Base-by-base conservation (phyloP, 2,329 filamentous ascomycete genomes). In the Xylariomycetidae sp. region DNA sequence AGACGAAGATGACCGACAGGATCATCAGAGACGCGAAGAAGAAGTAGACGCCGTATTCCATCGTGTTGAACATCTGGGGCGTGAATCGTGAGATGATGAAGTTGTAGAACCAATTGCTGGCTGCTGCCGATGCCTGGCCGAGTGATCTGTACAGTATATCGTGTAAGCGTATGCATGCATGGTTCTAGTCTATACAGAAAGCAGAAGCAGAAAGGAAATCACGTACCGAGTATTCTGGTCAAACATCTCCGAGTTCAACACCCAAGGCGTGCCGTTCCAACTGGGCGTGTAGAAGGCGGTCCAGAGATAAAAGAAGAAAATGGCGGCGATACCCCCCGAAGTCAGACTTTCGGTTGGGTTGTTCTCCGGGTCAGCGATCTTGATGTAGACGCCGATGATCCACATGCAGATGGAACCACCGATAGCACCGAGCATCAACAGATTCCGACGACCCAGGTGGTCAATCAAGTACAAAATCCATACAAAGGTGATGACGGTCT, bases 191-290 rank as follows among this genome's bases (percentile, higher is more conserved):
- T n/a, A n/a, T n/a, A n/a, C n/a, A n/a, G n/a, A n/a, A n/a, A n/a
- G n/a, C n/a, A n/a, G n/a, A n/a, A 32, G 10, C 29, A 13, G n/a
- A 23, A 17, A 23, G n/a, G 5, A 26, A 9, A 14, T 12, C 10
- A 29, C 39, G 28, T 14, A 48, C 45, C 80, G 70, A 12, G 77
- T 76, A 58, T 80, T 81, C 43, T 77, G 73, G 48, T 82, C 74
- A 56, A 86, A 87, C 67, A 88, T 86, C 57, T 88, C 82, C 0
- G 70, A 70, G 63, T 85, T 85, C 50, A 84, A 61, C 15, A 88
- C 80, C 83, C 83, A 88, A 0, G 82, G 82, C 0, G 79, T 83
- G 2, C 79, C 80, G 51, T 84, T 84, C 80, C 79, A 85, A 0
- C 74, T 72, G 0, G 74, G 80, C 0, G 79, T 84, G 60, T 87